phyloP scores from a whole-genome alignment of 2,329 filamentous ascomycete genomes.

The Aspergillus luchuensis region DNA sequence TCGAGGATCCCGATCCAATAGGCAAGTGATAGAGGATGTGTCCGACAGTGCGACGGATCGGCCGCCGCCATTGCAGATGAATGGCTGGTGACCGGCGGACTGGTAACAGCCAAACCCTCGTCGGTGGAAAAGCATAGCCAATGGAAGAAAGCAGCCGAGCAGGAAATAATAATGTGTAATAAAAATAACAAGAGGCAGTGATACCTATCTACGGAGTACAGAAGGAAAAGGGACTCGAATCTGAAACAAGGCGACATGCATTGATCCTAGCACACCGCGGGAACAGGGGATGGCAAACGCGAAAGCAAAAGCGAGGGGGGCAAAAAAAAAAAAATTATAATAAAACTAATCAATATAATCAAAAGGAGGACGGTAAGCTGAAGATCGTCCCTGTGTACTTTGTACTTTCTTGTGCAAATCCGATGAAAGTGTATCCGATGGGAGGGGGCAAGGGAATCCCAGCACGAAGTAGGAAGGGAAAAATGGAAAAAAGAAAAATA shows the following conservation, averaged over 20 bases:
- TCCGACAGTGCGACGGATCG: not conserved
- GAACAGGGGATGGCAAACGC: slow-evolving; percentile 13
- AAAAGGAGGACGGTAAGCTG: slow-evolving; percentile 1
- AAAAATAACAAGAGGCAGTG: no score
- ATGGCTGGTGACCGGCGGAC: not conserved
- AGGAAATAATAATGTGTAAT: no score
- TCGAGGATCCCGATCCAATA: slow-evolving; percentile 6
- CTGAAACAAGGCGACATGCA: slow-evolving; percentile 3
- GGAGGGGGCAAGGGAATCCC: not conserved
- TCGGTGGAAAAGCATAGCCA: not conserved
- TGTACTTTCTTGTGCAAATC: not conserved
- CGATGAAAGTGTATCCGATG: not conserved
- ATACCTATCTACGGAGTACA: no score
- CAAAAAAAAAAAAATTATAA: slow-evolving; percentile 8
- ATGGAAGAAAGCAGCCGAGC: not conserved
- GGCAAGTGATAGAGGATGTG: not conserved
- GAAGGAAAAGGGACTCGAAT: not conserved
- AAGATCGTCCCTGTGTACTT: not conserved
- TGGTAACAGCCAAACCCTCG: not conserved
- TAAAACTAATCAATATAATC: not conserved
- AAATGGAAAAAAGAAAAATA: not conserved
- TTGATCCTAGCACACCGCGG: not conserved
- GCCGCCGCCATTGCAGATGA: not conserved
- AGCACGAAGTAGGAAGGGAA: not conserved
- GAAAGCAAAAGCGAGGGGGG: not conserved